Conservation (phyloP, 2,329 filamentous ascomycete genomes). For the Paracoccidioides lutzii region DNA sequence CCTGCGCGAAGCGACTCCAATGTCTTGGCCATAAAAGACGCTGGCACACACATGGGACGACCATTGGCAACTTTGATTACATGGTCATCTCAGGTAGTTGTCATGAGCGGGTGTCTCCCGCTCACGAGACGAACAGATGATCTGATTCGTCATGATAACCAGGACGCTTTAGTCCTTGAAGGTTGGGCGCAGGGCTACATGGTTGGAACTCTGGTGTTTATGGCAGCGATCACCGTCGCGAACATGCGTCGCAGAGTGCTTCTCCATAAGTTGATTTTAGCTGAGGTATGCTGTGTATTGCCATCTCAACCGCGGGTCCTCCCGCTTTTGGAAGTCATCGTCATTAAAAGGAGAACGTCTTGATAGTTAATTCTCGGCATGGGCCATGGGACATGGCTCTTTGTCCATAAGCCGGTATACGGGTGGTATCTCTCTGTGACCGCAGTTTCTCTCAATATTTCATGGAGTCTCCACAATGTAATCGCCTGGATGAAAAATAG, state of each 20-base stretch:
- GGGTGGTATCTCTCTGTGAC: constrained; percentile 52
- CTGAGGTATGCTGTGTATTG: constrained; percentile 27
- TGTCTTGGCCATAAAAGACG: neutral
- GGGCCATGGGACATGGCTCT: constrained; percentile 47
- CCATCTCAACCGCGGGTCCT: neutral
- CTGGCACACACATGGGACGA: neutral
- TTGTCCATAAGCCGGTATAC: constrained; percentile 42
- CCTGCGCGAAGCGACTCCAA: neutral
- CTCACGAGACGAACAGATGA: neutral
- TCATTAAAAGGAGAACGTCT: neutral
- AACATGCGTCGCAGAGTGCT: constrained; percentile 38
- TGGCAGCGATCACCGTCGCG: constrained; percentile 37
- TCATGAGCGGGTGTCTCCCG: constrained; percentile 1
- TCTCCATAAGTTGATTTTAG: constrained; percentile 39
- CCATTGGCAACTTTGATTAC: neutral
- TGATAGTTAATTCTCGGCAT: constrained; percentile 42
- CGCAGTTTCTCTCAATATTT: constrained; percentile 49
- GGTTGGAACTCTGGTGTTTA: constrained; percentile 38
- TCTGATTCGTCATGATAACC: constrained; percentile 11
- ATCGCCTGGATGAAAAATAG: constrained; percentile 56
- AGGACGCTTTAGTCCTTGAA: constrained; percentile 30
- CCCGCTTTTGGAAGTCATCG: neutral
- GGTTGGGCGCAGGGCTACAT: constrained; percentile 39
- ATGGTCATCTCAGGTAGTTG: neutral
- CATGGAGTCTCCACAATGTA: constrained; percentile 52